Evolutionary conservation across 495 filamentous ascomycete genomes (phyloP), one percentile per base, ranked within the genome.

Genomic region (Aspergillus bertholletiae): DNA sequence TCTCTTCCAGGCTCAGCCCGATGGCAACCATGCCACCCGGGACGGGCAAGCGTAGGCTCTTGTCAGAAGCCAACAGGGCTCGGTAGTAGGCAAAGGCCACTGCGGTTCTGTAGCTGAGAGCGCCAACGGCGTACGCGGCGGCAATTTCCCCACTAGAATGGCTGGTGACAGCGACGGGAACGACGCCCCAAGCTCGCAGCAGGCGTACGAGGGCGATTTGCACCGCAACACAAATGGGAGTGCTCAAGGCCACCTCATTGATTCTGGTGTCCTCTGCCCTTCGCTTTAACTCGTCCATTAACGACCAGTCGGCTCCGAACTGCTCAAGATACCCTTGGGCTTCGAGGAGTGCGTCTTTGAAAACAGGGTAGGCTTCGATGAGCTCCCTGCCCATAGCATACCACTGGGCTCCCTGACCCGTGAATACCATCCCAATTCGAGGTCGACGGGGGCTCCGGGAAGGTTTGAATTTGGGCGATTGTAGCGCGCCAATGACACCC

Each of bases 341-440:
- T 6, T 44, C 44, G 24, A 62, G 44, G 6, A 75, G 46, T 7
- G 62, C 58, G 6, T 59, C 40, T 17, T 61, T 32, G 60, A 78
- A 78, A n/a, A 72, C 41, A 6, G 67, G 65, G 41, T 67, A 74
- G 1, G 58, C 22, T 3, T 63, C 44, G 7, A 76, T 49, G 11
- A 80, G 45, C 13, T 72, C 64, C 24, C 59, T 55, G 9, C 74
- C 78, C 76, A 79, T 80, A 7, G 45, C 58, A 4, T 48, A 35
- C 65, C 65, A 88, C 48, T 86, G 82, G 1, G 83, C 80, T 15
- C 87, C 87, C 62, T 90, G 87, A 24, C 87, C 87, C 13, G 85
- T 89, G 58, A 89, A 90, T 30, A 82, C 72, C 57, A 89, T 87
- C 0, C 76, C 80, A 9, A 87, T 67, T 55, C 71, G 76, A 61